A percentile compares a stretch with the other conserved stretches of the same genome.
Conservation (phyloP, 2,329 filamentous ascomycete genomes). For the Septoria linicola region DNA sequence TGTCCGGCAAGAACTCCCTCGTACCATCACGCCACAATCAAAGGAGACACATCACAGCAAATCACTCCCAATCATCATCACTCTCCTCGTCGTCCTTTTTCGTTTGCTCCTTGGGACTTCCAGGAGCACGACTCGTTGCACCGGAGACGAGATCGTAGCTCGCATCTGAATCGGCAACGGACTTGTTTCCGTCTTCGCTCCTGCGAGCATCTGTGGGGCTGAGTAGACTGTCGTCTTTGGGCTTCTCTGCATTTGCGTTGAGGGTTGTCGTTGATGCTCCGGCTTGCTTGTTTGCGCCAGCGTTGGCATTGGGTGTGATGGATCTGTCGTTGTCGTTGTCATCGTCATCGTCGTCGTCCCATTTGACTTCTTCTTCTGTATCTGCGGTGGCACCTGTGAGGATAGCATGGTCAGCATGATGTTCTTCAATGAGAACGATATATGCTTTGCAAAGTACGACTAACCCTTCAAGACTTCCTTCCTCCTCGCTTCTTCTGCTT, state of each 20-base stretch:
- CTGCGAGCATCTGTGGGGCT: constrained; percentile 44
- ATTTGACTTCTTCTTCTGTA: constrained; percentile 68
- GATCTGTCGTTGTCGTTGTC: constrained; percentile 67
- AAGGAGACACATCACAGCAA: background rate
- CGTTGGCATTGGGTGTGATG: constrained; percentile 35
- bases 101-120: constrained; percentile 58
- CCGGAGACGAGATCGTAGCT: constrained; percentile 89
- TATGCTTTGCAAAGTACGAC: constrained; percentile 33
- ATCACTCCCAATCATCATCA: constrained; percentile 42
- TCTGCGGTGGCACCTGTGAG: constrained; percentile 63
- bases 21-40: no score
- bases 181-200: constrained; percentile 75
- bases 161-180: constrained; percentile 86
- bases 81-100: constrained; percentile 37
- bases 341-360: constrained; percentile 71
- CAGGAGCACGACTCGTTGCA: constrained; percentile 72
- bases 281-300: constrained; percentile 23
- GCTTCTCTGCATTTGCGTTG: constrained; percentile 24
- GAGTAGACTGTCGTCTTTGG: constrained; percentile 3
- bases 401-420: constrained; percentile 19
- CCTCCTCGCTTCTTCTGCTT: constrained; percentile 85
- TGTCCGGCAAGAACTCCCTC: no score
- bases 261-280: constrained; percentile 34
- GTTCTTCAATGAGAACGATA: background rate
- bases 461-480: constrained; percentile 87